Evolutionary conservation across 2,329 filamentous ascomycete genomes (phyloP), one percentile per base, ranked within the genome.

Genomic region (Fusarium lyarnte): DNA sequence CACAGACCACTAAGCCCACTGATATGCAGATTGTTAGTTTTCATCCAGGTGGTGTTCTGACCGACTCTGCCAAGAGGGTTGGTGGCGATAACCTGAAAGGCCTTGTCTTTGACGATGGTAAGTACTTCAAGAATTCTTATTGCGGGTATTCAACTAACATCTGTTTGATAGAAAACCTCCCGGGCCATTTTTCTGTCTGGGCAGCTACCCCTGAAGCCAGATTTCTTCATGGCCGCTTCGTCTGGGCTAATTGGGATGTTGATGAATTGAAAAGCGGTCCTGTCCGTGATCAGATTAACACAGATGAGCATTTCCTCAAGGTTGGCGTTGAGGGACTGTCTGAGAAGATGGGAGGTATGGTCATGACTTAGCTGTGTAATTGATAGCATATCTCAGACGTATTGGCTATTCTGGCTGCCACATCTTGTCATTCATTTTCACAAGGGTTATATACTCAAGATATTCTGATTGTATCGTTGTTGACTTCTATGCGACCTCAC

Each of bases 331-430:
- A 53, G 6, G 46, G 45, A 7, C 3, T 59, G 8, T 52, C 39
- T 5, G 54, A 59, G 8, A 39, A 16, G 27, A 51, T 41, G 27
- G 45, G 31, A 4, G 49, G 49, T 4, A 52, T 52, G 49, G 3
- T 52, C 3, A 38, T 52, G 49, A 36, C 49, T 7, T 52, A n/a
- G 8, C 5, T 19, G 4, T 5, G 11, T 14, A 3, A 27, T 7
- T 12, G 5, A 4, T 33, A 12, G 1, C 6, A n/a, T 7, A 3
- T 29, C 19, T 46, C 6, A 11, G 16, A 5, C 25, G 25, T 25
- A 5, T 8, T 11, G 3, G 8, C 5, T n/a, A 17, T 10, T 1
- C 3, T 4, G 9, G 9, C 12, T 0, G 8, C 3, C 11, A 6
- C 3, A 13, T 1, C 3, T 25, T 35, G 2, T 35, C n/a, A 10